A percentile compares a stretch with the other conserved stretches of the same genome.
phyloP scores from a whole-genome alignment of 2,329 filamentous ascomycete species.

The Amauroascus verrucosus region DNA sequence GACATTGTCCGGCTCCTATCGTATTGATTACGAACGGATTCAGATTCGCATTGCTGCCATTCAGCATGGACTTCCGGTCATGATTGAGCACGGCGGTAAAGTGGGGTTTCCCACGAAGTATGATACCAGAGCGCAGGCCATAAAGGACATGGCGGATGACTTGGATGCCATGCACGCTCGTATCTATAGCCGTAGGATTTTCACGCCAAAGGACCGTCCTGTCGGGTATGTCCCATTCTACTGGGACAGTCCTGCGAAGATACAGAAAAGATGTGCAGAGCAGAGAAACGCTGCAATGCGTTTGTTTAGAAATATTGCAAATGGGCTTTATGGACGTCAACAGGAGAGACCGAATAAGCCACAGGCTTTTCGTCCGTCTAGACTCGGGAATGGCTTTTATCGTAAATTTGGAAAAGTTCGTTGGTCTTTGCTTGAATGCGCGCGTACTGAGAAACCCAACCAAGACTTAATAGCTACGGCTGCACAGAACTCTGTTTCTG shows the following conservation, averaged over 20 bases:
- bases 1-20: not conserved
- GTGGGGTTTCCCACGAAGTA: not conserved
- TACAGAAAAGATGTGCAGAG: not conserved
- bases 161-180: not conserved
- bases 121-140: not conserved
- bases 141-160: not conserved
- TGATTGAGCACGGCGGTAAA: not conserved
- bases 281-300: not conserved
- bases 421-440: no score
- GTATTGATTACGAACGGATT: constrained; percentile 3
- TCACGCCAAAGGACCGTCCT: not conserved
- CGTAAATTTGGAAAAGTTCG: no score
- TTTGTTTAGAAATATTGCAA: not conserved
- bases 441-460: no score
- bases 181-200: not conserved
- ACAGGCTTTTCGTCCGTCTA: not conserved
- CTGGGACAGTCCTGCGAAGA: not conserved
- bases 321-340: not conserved
- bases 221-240: not conserved
- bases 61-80: constrained; percentile 2
- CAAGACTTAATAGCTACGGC: no score
- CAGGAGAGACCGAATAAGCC: not conserved
- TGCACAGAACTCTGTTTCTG: no score
- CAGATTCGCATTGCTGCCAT: constrained; percentile 6
- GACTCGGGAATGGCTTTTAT: not conserved